Base-by-base conservation (phyloP, 495 filamentous ascomycete species). In the Tricharina praecox region DNA sequence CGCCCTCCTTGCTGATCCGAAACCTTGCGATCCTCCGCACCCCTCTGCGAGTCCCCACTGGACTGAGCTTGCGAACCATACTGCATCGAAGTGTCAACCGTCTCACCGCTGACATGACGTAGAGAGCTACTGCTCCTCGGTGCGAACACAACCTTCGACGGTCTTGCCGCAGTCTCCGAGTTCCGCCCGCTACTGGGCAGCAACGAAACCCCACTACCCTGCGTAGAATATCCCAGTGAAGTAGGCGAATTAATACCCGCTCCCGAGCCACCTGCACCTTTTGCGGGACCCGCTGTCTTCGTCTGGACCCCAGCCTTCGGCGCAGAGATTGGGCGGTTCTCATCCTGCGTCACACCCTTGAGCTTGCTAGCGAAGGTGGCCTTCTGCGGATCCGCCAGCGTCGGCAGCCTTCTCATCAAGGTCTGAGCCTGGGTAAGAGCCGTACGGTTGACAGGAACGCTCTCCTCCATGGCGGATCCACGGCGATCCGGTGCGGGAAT, bases 291-390 rank as follows among this genome's bases (percentile, higher is more conserved):
- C 20, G 40, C 13, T 13, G 40, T 3, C 10, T 23, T 7, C 24
- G 24, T 25, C 40, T 43, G 24, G 3, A 25, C 18, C 13, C 9
- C 19, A 2, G 40, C 23, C 5, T 24, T 26, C 11, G 21, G 21
- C 11, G 13, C 40, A 43, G 20, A 25, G 19, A 43, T 26, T 43
- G 40, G 40, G 1, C 40, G 40, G 24, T 24, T 25, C 21, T 43
- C 40, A 11, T 26, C 40, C 2, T 23, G 13, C 24, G 21, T 11
- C n/a, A n/a, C n/a, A n/a, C n/a, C n/a, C n/a, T n/a, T n/a, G n/a
- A 43, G 23, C 20, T 43, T 43, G 24, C 40, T 43, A 18, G 40
- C 40, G 26, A 43, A 43, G 3, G 40, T 43, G 26, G 13, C 40
- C 40, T 43, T 11, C 1, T 18, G 9, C 13, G 40, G 40, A 24